phyloP scores from a whole-genome alignment of 1,284 basidiomycete genomes.

The Boletus coffeatus region DNA sequence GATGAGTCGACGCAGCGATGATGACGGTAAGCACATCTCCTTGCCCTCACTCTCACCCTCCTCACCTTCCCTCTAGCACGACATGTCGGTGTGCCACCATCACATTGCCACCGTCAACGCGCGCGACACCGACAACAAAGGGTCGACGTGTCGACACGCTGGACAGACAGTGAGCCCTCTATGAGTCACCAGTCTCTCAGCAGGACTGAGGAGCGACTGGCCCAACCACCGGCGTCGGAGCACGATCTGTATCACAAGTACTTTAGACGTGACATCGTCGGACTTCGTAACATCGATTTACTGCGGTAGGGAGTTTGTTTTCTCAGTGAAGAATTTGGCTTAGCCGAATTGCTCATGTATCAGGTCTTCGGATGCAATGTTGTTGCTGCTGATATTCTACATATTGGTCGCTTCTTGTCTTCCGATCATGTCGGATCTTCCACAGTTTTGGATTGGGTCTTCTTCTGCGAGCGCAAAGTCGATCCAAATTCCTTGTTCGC shows the following conservation, averaged over 20 bases:
- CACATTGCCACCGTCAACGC: too few species aligned
- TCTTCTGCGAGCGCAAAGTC: slow-evolving; percentile 73
- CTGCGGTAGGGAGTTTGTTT: slow-evolving; percentile 62
- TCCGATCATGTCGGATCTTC: slow-evolving; percentile 65
- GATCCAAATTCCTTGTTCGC: slow-evolving; percentile 85
- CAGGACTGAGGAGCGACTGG: slow-evolving; percentile 12
- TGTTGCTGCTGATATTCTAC: slow-evolving; percentile 56
- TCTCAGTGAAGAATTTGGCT: slow-evolving; percentile 14
- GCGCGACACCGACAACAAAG: too few species aligned
- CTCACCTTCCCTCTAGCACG: too few species aligned
- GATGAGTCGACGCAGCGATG: too few species aligned
- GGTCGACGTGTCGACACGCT: too few species aligned
- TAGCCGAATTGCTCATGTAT: slow-evolving; percentile 10
- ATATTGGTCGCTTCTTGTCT: slow-evolving; percentile 42
- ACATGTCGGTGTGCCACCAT: too few species aligned
- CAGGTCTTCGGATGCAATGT: slow-evolving; percentile 65
- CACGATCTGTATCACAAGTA: slow-evolving; percentile 68
- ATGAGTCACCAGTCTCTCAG: slow-evolving; percentile 1
- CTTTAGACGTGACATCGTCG: too few species aligned
- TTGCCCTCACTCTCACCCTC: too few species aligned
- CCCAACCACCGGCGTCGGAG: slow-evolving; percentile 46
- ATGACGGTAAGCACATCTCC: too few species aligned
- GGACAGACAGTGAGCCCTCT: too few species aligned
- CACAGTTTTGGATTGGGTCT: slow-evolving; percentile 86
- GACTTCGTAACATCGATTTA: too few species aligned